These are phyloP conservation scores for Xylariaceae sp. DNA, from an alignment of 2,329 filamentous ascomycete species.

Conservation along the genomic window DNA sequence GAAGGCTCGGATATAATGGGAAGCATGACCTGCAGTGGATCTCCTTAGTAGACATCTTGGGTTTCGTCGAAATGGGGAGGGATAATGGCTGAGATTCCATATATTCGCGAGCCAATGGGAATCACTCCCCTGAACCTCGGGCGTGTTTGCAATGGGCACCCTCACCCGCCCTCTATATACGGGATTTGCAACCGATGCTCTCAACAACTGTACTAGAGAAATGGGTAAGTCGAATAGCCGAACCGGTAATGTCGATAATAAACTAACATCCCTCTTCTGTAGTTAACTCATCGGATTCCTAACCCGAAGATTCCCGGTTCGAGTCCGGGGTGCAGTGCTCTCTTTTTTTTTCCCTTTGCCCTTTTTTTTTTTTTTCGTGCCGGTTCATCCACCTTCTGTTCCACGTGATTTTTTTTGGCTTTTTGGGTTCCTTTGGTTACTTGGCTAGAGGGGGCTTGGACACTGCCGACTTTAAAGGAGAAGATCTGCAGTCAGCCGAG, in stretches of 20 bases:
- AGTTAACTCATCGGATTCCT: slow-evolving; percentile 24
- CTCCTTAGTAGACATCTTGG: background rate
- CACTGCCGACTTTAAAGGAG: too few species aligned
- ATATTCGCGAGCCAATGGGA: slow-evolving; percentile 1
- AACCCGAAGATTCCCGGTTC: slow-evolving; percentile 25
- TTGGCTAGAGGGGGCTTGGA: too few species aligned
- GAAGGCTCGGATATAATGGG: background rate
- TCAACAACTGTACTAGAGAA: slow-evolving; percentile 20
- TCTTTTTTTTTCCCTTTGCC: slow-evolving; percentile 8
- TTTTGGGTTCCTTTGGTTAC: background rate
- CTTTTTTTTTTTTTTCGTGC: background rate
- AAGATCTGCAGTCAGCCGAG: too few species aligned
- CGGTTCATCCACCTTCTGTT: background rate
- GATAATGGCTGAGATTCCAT: background rate
- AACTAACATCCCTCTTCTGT: slow-evolving; percentile 6
- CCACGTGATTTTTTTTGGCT: background rate
- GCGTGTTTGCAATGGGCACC: background rate
- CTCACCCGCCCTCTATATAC: background rate
- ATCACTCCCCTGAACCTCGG: background rate
- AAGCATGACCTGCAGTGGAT: background rate
- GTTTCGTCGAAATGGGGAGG: background rate
- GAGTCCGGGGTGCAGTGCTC: slow-evolving; percentile 18
- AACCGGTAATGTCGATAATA: background rate
- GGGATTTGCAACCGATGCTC: background rate
- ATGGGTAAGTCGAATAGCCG: slow-evolving; percentile 15